Evolutionary conservation across 331 rosid species (phyloP).

Genomic region (Dryas integrifolia): DNA sequence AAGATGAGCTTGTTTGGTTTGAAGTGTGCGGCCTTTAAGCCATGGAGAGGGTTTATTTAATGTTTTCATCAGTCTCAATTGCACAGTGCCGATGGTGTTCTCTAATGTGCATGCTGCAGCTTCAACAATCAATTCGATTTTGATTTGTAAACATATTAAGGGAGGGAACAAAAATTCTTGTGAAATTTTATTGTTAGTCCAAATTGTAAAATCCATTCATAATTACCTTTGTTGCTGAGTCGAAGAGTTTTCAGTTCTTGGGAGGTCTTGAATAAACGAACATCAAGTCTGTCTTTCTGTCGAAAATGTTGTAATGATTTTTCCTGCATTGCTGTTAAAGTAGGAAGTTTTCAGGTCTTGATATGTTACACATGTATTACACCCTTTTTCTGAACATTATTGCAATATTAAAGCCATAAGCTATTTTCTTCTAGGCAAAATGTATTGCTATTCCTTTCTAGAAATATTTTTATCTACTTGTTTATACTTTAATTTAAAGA

Average conservation of each 20-base stretch:
- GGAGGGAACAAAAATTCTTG: conserved; percentile 29
- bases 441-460: no score
- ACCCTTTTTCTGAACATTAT: neutral
- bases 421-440: neutral
- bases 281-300: conserved; percentile 36
- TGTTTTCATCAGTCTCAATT: conserved; percentile 27
- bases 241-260: conserved; percentile 25
- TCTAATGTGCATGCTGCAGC: conserved; percentile 35
- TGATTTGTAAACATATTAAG: conserved; percentile 33
- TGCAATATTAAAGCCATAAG: neutral
- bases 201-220: conserved; percentile 42
- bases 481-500: no score
- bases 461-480: no score
- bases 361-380: neutral
- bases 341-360: conserved; percentile 3
- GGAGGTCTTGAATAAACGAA: conserved; percentile 36
- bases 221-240: conserved; percentile 25
- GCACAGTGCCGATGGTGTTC: conserved; percentile 20
- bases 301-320: conserved; percentile 34
- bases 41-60: conserved; percentile 15
- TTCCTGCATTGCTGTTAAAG: neutral
- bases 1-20: conserved; percentile 31
- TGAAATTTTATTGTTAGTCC: conserved; percentile 29
- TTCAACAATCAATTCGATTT: conserved; percentile 41
- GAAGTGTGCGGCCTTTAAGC: conserved; percentile 19